A percentile compares a stretch with the other conserved stretches of the same genome.
Conservation (phyloP, 75 land plant genomes). For the Chamaecyparis obtusa region DNA sequence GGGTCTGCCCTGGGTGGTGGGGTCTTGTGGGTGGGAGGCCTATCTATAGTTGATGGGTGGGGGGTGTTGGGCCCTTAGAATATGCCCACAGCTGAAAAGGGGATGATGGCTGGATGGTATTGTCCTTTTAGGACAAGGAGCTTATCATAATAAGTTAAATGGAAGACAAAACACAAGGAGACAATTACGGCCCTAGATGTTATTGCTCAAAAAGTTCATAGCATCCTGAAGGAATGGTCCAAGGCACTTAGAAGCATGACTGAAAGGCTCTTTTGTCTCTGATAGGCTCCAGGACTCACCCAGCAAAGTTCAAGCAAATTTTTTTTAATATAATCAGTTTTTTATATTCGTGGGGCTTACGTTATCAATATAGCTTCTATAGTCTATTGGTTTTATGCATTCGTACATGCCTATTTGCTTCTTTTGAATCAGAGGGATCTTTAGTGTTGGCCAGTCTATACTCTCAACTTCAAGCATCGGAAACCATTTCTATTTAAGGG, state of each 20-base stretch:
- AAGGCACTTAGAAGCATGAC: not conserved
- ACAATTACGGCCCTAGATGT: not conserved
- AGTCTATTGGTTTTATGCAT: not conserved
- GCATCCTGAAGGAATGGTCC: not conserved
- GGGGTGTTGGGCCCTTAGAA: too few relatives aligned
- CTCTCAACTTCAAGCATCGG: not conserved
- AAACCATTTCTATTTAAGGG: not conserved
- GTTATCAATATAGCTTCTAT: not conserved
- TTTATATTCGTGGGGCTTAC: not conserved
- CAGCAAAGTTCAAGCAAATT: not conserved
- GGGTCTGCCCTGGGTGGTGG: too few relatives aligned
- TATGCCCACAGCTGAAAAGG: not conserved
- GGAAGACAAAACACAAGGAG: not conserved
- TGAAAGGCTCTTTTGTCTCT: not conserved
- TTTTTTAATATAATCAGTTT: not conserved
- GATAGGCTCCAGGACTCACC: not conserved
- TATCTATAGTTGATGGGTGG: too few relatives aligned
- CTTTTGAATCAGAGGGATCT: not conserved
- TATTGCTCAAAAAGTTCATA: not conserved
- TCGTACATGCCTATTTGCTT: not conserved
- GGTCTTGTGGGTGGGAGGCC: too few relatives aligned
- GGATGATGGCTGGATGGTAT: not conserved
- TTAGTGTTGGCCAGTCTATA: not conserved
- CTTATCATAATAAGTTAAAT: not conserved
- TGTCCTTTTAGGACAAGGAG: not conserved